These are phyloP conservation scores for Phtheirospermum japonicum DNA, from an alignment of 257 asterid genomes.

Conservation along the genomic window DNA sequence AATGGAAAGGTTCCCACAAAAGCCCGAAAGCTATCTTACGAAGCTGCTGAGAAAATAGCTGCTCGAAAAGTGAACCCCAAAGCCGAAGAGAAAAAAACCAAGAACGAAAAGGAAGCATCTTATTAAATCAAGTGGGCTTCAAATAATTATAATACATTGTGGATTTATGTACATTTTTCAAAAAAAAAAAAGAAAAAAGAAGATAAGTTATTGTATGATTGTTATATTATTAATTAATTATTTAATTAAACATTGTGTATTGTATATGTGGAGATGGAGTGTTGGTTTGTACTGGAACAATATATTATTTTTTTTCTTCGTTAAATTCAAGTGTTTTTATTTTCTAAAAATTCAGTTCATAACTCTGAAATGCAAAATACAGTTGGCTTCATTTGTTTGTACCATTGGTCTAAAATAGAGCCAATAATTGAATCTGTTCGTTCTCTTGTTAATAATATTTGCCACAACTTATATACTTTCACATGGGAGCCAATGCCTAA, in stretches of 20 bases:
- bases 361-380: constrained; percentile 20
- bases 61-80: constrained; percentile 36
- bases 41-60: constrained; percentile 37
- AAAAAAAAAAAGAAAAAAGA: neutral
- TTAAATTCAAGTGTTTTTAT: too few relatives aligned
- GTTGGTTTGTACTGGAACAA: constrained; percentile 28
- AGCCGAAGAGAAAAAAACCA: constrained; percentile 36
- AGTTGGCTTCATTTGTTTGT: constrained; percentile 18
- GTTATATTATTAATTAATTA: constrained; percentile 21
- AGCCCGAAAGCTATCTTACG: constrained; percentile 49
- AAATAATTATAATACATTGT: neutral
- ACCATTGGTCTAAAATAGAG: constrained; percentile 14
- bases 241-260: neutral
- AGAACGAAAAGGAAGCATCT: constrained; percentile 31
- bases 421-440: constrained; percentile 19
- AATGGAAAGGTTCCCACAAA: constrained; percentile 50
- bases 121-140: constrained; percentile 18
- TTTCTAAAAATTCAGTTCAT: too few relatives aligned
- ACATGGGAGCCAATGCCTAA: constrained; percentile 29
- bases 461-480: constrained; percentile 23
- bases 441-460: constrained; percentile 25
- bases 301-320: too few relatives aligned
- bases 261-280: constrained; percentile 26
- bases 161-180: neutral
- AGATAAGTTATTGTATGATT: constrained; percentile 26